Percentiles rank a stretch among this genome's conserved stretches.
phyloP scores from a whole-genome alignment of 345 rosid species.

The Salix brachista region DNA sequence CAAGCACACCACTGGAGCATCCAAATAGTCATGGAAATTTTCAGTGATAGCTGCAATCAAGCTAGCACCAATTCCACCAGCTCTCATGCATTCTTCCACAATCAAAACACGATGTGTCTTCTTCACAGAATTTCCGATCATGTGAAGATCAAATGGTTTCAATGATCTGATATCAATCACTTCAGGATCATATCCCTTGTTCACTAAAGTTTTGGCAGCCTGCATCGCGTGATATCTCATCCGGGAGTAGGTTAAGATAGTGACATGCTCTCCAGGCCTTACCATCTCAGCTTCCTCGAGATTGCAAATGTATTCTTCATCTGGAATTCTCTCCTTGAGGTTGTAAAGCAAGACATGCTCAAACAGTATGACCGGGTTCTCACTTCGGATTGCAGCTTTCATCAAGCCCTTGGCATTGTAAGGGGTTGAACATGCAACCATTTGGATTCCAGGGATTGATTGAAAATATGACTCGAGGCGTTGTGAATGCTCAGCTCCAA shows the following conservation, averaged over 20 bases:
- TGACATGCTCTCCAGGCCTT: constrained; percentile 85
- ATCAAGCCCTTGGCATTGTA: constrained; percentile 97
- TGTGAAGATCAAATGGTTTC: constrained; percentile 86
- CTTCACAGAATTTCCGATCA: constrained; percentile 85
- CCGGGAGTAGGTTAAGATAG: constrained; percentile 82
- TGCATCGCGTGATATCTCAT: constrained; percentile 99
- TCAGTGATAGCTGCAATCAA: constrained; percentile 82
- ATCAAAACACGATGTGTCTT: constrained; percentile 87
- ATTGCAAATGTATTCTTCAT: constrained; percentile 76
- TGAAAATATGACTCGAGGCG: constrained; percentile 96
- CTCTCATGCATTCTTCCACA: constrained; percentile 97
- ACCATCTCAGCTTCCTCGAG: constrained; percentile 99
- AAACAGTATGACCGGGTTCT: constrained; percentile 91
- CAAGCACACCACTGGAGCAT: constrained; percentile 86
- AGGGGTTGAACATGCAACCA: constrained; percentile 99
- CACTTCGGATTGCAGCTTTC: constrained; percentile 98
- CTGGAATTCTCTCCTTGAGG: constrained; percentile 93
- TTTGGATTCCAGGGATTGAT: constrained; percentile 96
- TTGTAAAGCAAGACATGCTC: constrained; percentile 97
- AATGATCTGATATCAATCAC: constrained; percentile 89
- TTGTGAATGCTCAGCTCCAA: constrained; percentile 96
- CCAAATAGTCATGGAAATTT: constrained; percentile 87
- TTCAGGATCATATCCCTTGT: constrained; percentile 93
- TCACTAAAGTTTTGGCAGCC: constrained; percentile 85
- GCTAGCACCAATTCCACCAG: constrained; percentile 96